Evolutionary conservation across 176 grass and related monocot genomes (phyloP).

Genomic region (Metroxylon sagu): DNA sequence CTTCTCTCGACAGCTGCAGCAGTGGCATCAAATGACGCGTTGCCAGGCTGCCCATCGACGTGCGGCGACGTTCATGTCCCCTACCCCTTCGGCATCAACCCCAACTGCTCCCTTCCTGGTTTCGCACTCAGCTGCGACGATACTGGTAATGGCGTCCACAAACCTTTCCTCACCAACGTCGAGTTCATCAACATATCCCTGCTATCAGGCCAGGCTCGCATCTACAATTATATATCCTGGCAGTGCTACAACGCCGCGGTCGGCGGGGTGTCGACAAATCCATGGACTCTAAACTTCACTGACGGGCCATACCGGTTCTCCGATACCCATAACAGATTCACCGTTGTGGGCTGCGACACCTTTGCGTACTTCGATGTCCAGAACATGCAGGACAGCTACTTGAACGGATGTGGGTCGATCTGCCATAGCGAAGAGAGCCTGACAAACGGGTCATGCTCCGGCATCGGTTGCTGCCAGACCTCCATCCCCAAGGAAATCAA

Average conservation of each 20-base stretch:
- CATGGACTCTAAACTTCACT: not conserved
- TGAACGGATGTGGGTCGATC: slow-evolving; percentile 25
- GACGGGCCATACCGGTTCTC: slow-evolving; percentile 33
- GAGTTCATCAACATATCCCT: slow-evolving; percentile 42
- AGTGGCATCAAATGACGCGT: not conserved
- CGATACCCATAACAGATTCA: slow-evolving; percentile 47
- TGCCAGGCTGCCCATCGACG: slow-evolving; percentile 19
- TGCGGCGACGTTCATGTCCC: slow-evolving; percentile 57
- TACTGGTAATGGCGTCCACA: slow-evolving; percentile 12
- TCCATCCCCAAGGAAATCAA: slow-evolving; percentile 29
- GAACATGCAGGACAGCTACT: slow-evolving; percentile 18
- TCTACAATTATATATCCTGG: slow-evolving; percentile 36
- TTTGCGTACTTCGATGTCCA: slow-evolving; percentile 31
- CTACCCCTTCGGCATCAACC: slow-evolving; percentile 70
- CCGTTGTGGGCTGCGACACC: slow-evolving; percentile 60
- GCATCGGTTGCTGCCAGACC: slow-evolving; percentile 68
- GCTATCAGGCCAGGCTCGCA: not conserved
- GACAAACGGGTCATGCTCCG: slow-evolving; percentile 41
- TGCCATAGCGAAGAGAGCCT: slow-evolving; percentile 14
- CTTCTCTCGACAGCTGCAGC: no score
- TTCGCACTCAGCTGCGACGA: slow-evolving; percentile 34
- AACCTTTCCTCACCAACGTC: slow-evolving; percentile 15
- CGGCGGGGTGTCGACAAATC: slow-evolving; percentile 29
- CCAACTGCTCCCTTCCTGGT: slow-evolving; percentile 40
- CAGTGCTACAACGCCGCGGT: slow-evolving; percentile 18